phyloP scores from a whole-genome alignment of 208 protist species.

The Trypanosoma theileri region DNA sequence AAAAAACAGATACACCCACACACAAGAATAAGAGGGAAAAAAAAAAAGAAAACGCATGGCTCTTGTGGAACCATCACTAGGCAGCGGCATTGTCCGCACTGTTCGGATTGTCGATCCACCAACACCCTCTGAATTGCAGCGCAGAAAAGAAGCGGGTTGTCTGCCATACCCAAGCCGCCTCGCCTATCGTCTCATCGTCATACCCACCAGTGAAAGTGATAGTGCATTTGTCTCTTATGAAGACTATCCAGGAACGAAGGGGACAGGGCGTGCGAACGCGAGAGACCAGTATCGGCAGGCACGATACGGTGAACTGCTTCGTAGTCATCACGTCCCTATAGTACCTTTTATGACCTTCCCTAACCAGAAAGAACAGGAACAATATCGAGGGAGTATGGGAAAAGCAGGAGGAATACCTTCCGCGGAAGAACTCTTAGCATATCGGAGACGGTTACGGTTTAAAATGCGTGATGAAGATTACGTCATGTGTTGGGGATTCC shows the following conservation, averaged over 20 bases:
- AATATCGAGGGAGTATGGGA: no score
- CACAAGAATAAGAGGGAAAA: no score
- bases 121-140: constrained; percentile 22
- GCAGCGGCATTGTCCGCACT: constrained; percentile 37
- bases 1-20: no score
- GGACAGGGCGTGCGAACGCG: constrained; percentile 19
- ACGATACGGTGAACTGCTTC: constrained; percentile 35
- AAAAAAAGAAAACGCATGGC: not conserved
- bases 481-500: constrained; percentile 11
- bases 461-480: not conserved
- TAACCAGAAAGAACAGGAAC: not conserved
- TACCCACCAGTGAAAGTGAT: not conserved
- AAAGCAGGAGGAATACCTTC: not conserved
- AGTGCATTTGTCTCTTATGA: no score
- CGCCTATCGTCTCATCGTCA: constrained; percentile 33
- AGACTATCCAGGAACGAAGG: no score
- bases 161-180: constrained; percentile 52
- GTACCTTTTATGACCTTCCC: constrained; percentile 40
- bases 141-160: constrained; percentile 27
- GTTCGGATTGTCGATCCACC: constrained; percentile 27
- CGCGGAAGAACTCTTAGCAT: not conserved
- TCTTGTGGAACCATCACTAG: constrained; percentile 10
- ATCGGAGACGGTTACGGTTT: not conserved
- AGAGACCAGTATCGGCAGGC: constrained; percentile 33
- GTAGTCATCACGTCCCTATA: constrained; percentile 55